Base-by-base conservation (phyloP, 1,139 yeast genomes). In the Nakaseomyces delphensis region DNA sequence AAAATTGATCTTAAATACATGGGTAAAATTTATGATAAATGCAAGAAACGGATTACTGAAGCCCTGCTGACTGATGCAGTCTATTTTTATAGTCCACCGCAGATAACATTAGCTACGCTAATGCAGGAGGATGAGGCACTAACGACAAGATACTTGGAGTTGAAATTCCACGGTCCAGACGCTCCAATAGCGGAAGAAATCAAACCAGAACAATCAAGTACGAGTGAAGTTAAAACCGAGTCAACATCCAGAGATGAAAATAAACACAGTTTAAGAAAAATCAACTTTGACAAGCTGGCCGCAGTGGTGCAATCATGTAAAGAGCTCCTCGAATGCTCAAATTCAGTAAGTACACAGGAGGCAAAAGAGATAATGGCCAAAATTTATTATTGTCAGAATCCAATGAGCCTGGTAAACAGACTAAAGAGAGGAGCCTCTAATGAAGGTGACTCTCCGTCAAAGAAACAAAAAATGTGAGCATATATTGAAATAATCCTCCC, bases 21-120 rank as follows among this genome's bases (percentile, higher is more conserved):
- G 51, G 69, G 70, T 1, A 67, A 68, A 42, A 67, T 74, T 31
- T 85, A 84, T 59, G 95, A 85, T 54, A 65, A 68, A 31, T 85
- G 95, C 2, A 76, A 82, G 52, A 69, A 68, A 25, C 66, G 79
- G 64, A 69, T 86, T 6, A 74, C 78, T 38, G 81, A 79, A 15
- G 73, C 83, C 0, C 62, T 87, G 39, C 66, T 83, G 36, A 78
- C 93, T 24, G 95, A 89, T 57, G 89, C 76, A 3, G 68, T 73
- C 13, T 89, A 86, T 54, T 66, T 79, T 27, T 91, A 68, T 61
- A 80, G 97, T 0, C 98, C 98, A 2, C 96, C 98, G 1, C 98
- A 91, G 55, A 83, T 91, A 30, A 96, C 97, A 0, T 67, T 91
- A 44, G 94, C 96, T 0, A 86, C 93, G 5, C 70, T 89, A 62